phyloP scores from a whole-genome alignment of 2,329 filamentous ascomycete species.

The Mycosphaerella arachidis region DNA sequence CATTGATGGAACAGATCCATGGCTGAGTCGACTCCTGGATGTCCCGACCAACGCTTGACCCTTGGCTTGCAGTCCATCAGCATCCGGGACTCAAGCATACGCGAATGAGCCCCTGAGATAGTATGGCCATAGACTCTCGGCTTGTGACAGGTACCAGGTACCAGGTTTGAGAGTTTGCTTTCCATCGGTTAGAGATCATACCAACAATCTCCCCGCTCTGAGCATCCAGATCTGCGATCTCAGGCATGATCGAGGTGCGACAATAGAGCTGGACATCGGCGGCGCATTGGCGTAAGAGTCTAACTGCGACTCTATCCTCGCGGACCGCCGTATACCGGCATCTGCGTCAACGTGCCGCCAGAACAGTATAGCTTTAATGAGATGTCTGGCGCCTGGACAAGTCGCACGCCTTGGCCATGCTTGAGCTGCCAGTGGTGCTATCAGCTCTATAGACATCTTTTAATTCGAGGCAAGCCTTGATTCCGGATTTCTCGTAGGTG shows the following conservation, averaged over 20 bases:
- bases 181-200: slow-evolving; percentile 1
- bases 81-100: slow-evolving; percentile 1
- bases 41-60: neutral
- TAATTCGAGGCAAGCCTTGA: neutral
- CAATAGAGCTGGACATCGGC: neutral
- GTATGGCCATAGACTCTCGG: slow-evolving; percentile 7
- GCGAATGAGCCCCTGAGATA: slow-evolving; percentile 7
- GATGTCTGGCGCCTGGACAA: slow-evolving; percentile 3
- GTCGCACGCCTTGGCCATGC: neutral
- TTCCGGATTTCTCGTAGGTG: neutral
- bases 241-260: neutral
- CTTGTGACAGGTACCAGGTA: slow-evolving; percentile 1
- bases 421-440: neutral
- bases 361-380: neutral
- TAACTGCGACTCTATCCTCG: neutral
- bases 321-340: neutral
- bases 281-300: neutral
- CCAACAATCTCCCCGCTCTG: slow-evolving; percentile 3
- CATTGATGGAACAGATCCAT: neutral
- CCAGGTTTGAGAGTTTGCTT: neutral
- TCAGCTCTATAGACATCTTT: neutral
- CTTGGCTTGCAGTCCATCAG: neutral
- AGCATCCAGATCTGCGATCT: neutral
- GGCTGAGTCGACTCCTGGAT: neutral
- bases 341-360: neutral